Percentiles rank a stretch among this genome's conserved stretches.
Evolutionary conservation across 441 rosid genomes (phyloP).

Genomic region (Mallotus repandus): DNA sequence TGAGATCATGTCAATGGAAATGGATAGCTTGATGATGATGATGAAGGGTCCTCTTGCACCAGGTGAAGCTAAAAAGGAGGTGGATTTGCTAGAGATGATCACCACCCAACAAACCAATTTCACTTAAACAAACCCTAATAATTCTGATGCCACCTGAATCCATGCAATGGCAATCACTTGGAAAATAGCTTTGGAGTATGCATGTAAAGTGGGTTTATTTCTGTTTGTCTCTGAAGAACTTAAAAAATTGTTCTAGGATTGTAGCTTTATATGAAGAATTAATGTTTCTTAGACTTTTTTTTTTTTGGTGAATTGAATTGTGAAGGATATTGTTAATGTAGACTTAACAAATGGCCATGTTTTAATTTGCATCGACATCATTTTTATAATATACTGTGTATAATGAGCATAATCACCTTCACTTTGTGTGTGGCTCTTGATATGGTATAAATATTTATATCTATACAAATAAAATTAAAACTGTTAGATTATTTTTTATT

Average conservation of each 20-base stretch:
- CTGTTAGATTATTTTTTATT: too few relatives aligned
- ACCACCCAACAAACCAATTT: slow-evolving; percentile 10
- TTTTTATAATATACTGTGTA: too few relatives aligned
- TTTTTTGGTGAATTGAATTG: too few relatives aligned
- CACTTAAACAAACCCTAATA: not conserved
- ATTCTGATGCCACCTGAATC: not conserved
- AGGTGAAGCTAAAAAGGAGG: slow-evolving; percentile 26
- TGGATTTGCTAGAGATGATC: slow-evolving; percentile 44
- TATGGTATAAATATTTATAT: too few relatives aligned
- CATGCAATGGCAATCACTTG: not conserved
- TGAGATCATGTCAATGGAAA: slow-evolving; percentile 13
- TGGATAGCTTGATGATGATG: slow-evolving; percentile 26
- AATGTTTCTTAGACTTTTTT: too few relatives aligned
- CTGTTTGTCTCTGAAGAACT: not conserved
- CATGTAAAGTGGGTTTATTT: not conserved
- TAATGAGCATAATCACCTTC: too few relatives aligned
- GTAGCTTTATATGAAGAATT: too few relatives aligned
- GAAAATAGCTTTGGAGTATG: not conserved
- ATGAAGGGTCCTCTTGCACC: not conserved
- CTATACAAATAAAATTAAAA: too few relatives aligned
- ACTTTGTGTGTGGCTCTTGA: too few relatives aligned
- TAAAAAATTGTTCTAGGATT: not conserved
- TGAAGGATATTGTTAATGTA: too few relatives aligned
- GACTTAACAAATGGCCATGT: too few relatives aligned
- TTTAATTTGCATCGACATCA: too few relatives aligned